Evolutionary conservation across 1,284 basidiomycete species (phyloP), one percentile per base, ranked within the genome.

Genomic region (Naganishia sp.): DNA sequence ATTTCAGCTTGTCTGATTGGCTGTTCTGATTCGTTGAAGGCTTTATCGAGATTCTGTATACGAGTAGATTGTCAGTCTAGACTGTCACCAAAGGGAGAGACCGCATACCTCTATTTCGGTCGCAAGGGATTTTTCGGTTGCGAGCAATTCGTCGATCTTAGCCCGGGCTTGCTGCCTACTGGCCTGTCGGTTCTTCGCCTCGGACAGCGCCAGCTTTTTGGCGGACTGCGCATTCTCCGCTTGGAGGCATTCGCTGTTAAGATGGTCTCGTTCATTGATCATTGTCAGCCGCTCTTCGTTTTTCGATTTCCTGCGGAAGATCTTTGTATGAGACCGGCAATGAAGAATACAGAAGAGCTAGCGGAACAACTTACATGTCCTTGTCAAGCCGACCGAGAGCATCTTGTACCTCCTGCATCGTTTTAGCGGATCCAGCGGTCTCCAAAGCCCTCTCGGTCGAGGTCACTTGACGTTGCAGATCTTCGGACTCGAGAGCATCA

Each of bases 361-460:
- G n/a, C n/a, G n/a, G n/a, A n/a, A n/a, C n/a, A n/a, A n/a, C n/a
- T n/a, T n/a, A n/a, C 93, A 93, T 83, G 62, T 88, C 82, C 21
- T 78, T 78, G 0, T 84, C 82, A 41, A 93, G 72, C 5, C 79
- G 78, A 62, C 89, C 85, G 7, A 94, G 81, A 72, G 94, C 88
- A 28, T 75, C 79, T 75, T 95, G 90, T 2, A 96, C 87, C 58
- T 94, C 92, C 55, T 92, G 90, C 1, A 86, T 85, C 0, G 92
- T 93, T 78, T 88, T 90, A 6, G 85, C 84, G 15, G 88, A 88
- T 2, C 92, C 93, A 1, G 86, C 86, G 4, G 84, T 80, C 25
- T 84, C 81, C 13, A 97, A 82, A 46, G 89, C 86, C 42, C 81
- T 81, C 77, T 95, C 90, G 45, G 92, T 81, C 51, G 82, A 79